Conservation (phyloP, 2,329 filamentous ascomycete genomes). For the Neonectria punicea region DNA sequence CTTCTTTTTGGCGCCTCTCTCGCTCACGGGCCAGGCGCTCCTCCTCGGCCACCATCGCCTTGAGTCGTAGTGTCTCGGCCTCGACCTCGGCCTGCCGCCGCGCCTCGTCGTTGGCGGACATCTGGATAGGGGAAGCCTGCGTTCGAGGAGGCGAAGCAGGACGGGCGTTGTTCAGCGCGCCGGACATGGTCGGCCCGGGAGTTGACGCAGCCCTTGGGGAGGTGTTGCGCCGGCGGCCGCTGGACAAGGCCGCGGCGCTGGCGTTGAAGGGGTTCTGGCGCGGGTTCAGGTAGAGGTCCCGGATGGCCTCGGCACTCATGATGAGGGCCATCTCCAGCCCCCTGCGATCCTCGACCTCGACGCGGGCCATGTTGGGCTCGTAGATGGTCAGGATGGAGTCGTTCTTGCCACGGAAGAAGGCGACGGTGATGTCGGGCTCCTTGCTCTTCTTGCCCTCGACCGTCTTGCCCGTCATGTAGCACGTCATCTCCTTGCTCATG, state of each 20-base stretch:
- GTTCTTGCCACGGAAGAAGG: slow-evolving; percentile 78
- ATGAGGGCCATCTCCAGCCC: slow-evolving; percentile 86
- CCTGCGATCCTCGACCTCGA: slow-evolving; percentile 94
- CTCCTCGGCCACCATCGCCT: slow-evolving; percentile 61
- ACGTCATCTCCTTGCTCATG: slow-evolving; percentile 87
- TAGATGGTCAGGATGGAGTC: slow-evolving; percentile 83
- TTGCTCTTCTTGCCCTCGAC: slow-evolving; percentile 82
- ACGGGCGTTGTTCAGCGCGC: slow-evolving; percentile 51
- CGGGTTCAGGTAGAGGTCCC: slow-evolving; percentile 72
- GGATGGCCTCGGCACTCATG: slow-evolving; percentile 70
- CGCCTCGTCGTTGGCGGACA: slow-evolving; percentile 34
- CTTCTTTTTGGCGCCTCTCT: slow-evolving; percentile 64
- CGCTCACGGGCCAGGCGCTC: slow-evolving; percentile 66
- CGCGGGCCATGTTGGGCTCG: slow-evolving; percentile 88
- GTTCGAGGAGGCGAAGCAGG: slow-evolving; percentile 30
- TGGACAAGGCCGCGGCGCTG: slow-evolving; percentile 48
- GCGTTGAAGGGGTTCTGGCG: slow-evolving; percentile 84
- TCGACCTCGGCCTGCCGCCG: slow-evolving; percentile 64
- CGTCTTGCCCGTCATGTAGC: slow-evolving; percentile 83
- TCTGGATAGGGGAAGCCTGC: slow-evolving; percentile 29
- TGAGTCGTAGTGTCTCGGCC: slow-evolving; percentile 80
- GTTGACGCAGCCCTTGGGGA: slow-evolving; percentile 50
- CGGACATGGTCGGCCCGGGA: slow-evolving; percentile 46
- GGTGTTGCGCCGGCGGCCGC: slow-evolving; percentile 46
- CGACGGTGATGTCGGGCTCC: slow-evolving; percentile 96